A percentile compares a stretch with the other conserved stretches of the same genome.
Evolutionary conservation across 352 stramenopile genomes (phyloP).

Genomic region (Phytophthora nicotianae): DNA sequence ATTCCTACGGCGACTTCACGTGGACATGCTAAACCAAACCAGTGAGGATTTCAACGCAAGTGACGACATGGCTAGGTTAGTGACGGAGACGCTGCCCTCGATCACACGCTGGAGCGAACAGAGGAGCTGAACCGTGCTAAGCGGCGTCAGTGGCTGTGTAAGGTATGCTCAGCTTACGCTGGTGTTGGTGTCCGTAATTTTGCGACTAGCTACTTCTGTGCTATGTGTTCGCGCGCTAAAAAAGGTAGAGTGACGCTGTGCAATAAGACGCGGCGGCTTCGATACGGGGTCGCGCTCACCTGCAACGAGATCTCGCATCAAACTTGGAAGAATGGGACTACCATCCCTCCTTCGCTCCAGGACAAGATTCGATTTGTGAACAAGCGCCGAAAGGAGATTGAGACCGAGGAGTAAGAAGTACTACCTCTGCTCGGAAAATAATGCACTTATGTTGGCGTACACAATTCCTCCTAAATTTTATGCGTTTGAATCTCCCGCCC

Average conservation of each 20-base stretch:
- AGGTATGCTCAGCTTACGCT: neutral
- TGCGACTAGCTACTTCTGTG: neutral
- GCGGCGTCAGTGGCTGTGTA: neutral
- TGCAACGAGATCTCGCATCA: constrained; percentile 25
- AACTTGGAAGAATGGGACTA: constrained; percentile 1
- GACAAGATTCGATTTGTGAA: neutral
- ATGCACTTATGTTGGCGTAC: neutral
- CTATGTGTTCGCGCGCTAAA: neutral
- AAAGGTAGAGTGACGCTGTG: constrained; percentile 22
- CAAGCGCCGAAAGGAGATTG: neutral
- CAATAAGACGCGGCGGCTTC: constrained; percentile 9
- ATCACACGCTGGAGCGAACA: neutral
- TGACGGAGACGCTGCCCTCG: neutral
- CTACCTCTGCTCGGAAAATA: neutral
- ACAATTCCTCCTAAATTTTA: too few species aligned
- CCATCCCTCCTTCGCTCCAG: neutral
- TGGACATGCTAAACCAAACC: neutral
- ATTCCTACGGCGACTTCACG: neutral
- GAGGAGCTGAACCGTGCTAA: neutral
- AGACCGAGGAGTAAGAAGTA: neutral
- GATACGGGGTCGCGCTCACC: constrained; percentile 10
- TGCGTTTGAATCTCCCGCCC: neutral
- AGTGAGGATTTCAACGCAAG: neutral
- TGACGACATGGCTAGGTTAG: neutral
- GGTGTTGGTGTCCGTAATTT: neutral